phyloP scores from a whole-genome alignment of 2,329 filamentous ascomycete genomes.

The Hymenoscyphus scutula region DNA sequence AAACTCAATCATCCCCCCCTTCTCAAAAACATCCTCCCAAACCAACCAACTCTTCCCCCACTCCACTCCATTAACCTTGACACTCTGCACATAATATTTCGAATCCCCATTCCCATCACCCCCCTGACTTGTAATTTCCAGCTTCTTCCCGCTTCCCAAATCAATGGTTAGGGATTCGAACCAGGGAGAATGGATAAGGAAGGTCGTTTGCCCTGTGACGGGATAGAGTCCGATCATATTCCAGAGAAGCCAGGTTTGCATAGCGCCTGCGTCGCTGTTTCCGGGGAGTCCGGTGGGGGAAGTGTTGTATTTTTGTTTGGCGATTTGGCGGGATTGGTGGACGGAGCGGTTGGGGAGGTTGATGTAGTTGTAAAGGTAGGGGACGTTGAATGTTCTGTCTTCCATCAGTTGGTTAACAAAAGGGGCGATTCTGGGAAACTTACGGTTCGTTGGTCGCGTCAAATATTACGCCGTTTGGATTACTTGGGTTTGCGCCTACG shows the following conservation, averaged over 20 bases:
- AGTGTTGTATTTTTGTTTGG: constrained; percentile 57
- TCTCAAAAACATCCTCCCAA: constrained; percentile 64
- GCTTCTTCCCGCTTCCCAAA: constrained; percentile 52
- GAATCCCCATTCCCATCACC: constrained; percentile 45
- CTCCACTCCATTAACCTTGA: constrained; percentile 60
- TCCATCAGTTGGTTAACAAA: not conserved
- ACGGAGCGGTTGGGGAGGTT: constrained; percentile 62
- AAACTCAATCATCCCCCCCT: constrained; percentile 63
- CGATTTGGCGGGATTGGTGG: constrained; percentile 54
- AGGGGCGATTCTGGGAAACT: not conserved
- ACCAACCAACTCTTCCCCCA: constrained; percentile 66
- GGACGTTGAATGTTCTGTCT: constrained; percentile 52
- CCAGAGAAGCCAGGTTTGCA: constrained; percentile 70
- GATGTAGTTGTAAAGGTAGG: constrained; percentile 68
- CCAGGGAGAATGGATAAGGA: constrained; percentile 64
- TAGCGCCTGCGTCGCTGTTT: constrained; percentile 69
- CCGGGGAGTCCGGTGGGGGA: constrained; percentile 60
- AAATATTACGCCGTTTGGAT: constrained; percentile 56
- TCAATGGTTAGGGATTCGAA: constrained; percentile 58
- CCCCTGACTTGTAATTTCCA: constrained; percentile 54
- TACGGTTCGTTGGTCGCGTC: constrained; percentile 45
- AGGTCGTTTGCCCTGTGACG: constrained; percentile 65
- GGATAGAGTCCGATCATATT: constrained; percentile 68
- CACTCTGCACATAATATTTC: constrained; percentile 60
- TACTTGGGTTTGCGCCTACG: constrained; percentile 42